These are phyloP conservation scores for Trichaptum fuscoviolaceum DNA, from an alignment of 768 basidiomycete species.

Conservation along the genomic window DNA sequence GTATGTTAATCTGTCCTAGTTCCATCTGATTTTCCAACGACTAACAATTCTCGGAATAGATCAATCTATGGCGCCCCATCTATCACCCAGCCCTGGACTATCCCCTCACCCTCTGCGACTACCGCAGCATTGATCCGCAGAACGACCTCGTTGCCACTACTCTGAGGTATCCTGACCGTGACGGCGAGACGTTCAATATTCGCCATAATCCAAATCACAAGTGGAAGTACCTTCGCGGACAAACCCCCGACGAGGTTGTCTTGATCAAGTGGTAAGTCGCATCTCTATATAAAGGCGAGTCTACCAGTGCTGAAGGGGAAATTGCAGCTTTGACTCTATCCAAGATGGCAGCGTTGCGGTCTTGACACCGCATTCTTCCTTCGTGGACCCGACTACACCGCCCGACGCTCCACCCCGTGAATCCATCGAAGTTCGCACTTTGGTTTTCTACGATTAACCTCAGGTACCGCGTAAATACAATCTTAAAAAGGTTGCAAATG, in stretches of 20 bases:
- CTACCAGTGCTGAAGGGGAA: neutral
- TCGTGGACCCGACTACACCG: slow-evolving; percentile 29
- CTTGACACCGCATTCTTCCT: slow-evolving; percentile 29
- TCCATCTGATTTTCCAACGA: neutral
- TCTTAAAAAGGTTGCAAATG: neutral
- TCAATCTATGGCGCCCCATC: slow-evolving; percentile 54
- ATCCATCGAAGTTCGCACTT: slow-evolving; percentile 30
- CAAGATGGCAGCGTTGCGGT: slow-evolving; percentile 30
- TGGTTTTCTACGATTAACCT: slow-evolving; percentile 29
- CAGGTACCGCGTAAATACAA: neutral
- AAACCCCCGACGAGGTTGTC: slow-evolving; percentile 40
- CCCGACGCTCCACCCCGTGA: slow-evolving; percentile 25
- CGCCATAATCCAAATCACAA: slow-evolving; percentile 32
- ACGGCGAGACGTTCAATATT: slow-evolving; percentile 40
- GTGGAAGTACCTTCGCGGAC: slow-evolving; percentile 42
- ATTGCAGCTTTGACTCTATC: slow-evolving; percentile 27
- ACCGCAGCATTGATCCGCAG: slow-evolving; percentile 31
- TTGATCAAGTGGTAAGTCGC: slow-evolving; percentile 42
- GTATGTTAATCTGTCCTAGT: neutral
- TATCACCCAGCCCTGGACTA: slow-evolving; percentile 39
- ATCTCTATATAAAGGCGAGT: neutral
- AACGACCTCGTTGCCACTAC: slow-evolving; percentile 34
- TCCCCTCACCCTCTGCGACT: slow-evolving; percentile 47
- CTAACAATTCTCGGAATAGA: slow-evolving; percentile 7
- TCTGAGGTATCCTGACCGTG: slow-evolving; percentile 35